Percentiles rank a stretch among this genome's conserved stretches.
Evolutionary conservation across 148 eudicot species (phyloP).

Genomic region (Suaeda aralocaspica): DNA sequence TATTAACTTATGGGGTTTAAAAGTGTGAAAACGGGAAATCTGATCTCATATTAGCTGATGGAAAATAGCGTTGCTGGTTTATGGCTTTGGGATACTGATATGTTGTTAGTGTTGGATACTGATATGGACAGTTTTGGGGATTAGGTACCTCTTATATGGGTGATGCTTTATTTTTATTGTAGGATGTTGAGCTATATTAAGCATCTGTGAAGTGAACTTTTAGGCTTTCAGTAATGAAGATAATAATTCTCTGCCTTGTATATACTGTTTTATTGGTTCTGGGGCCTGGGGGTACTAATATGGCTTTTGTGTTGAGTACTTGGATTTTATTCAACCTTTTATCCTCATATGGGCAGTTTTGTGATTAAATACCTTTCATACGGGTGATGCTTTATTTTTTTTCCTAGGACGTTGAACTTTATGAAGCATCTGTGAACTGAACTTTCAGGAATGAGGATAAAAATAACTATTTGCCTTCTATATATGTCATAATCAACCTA

Average conservation of each 20-base stretch:
- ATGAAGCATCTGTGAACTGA: neutral
- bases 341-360: too few species aligned
- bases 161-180: neutral
- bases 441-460: neutral
- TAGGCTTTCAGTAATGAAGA: neutral
- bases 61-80: neutral
- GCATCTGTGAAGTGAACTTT: neutral
- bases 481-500: slow-evolving; percentile 10
- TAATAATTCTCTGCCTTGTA: neutral
- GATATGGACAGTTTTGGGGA: neutral
- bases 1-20: neutral
- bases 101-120: neutral
- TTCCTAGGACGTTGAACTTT: neutral
- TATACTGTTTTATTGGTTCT: too few species aligned
- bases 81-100: neutral
- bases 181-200: neutral
- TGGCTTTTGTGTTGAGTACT: too few species aligned
- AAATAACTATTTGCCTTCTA: neutral
- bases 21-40: neutral
- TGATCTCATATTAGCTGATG: neutral
- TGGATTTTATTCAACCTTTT: neutral
- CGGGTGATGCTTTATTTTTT: neutral
- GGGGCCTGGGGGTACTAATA: too few species aligned
- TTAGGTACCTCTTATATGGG: neutral
- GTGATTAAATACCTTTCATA: too few species aligned